A percentile compares a stretch with the other conserved stretches of the same genome.
These are phyloP conservation scores for Stentor coeruleus DNA, from an alignment of 73 alveolate species.

Conservation along the genomic window DNA sequence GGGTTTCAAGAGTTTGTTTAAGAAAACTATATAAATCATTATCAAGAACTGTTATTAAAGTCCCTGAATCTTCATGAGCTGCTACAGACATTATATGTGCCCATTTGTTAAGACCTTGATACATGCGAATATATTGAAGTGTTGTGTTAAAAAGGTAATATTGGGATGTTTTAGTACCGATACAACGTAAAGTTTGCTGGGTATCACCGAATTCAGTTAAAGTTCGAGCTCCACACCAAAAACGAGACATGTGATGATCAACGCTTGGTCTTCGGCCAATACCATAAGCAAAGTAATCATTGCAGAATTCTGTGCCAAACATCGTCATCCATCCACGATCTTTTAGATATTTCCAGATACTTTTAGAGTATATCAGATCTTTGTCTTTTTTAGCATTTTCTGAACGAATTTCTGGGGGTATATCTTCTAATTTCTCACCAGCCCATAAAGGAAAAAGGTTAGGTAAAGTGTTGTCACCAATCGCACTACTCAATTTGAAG, in stretches of 20 bases:
- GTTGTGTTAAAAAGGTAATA: background rate
- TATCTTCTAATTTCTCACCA: background rate
- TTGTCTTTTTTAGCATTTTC: background rate
- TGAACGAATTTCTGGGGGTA: background rate
- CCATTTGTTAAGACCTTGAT: conserved; percentile 26
- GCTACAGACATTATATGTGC: conserved; percentile 1
- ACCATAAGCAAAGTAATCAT: conserved; percentile 11
- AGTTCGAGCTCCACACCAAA: conserved; percentile 11
- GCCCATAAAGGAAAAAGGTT: conserved; percentile 17
- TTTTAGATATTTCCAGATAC: background rate
- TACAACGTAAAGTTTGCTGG: background rate
- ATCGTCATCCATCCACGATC: conserved; percentile 15
- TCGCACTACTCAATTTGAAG: background rate
- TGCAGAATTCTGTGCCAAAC: conserved; percentile 13
- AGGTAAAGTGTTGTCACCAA: conserved; percentile 16
- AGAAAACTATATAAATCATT: background rate
- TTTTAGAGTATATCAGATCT: background rate
- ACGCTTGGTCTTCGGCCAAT: background rate
- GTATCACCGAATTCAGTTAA: background rate
- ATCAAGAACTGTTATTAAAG: conserved; percentile 7
- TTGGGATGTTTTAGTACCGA: background rate
- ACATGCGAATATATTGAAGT: background rate
- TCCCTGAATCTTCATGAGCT: conserved; percentile 20
- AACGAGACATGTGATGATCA: conserved; percentile 17
- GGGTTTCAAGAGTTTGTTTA: background rate